Evolutionary conservation across 768 basidiomycete genomes (phyloP).

Genomic region (Trametopsis cervina): DNA sequence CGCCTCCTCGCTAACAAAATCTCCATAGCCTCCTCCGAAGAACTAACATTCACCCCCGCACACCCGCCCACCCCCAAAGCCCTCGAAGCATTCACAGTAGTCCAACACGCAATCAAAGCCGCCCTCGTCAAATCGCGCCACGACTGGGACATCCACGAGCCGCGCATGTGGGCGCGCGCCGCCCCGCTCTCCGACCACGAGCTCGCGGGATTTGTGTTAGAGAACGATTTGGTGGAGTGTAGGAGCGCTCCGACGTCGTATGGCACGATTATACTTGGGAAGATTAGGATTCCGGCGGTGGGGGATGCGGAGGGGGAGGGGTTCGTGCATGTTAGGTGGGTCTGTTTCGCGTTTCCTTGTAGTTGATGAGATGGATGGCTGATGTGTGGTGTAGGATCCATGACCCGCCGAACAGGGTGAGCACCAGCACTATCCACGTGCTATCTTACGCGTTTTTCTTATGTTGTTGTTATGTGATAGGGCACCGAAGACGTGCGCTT

Average conservation of each 20-base stretch:
- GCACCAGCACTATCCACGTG: slow-evolving; percentile 15
- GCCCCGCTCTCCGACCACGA: slow-evolving; percentile 41
- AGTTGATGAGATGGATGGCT: neutral
- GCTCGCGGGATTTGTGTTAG: slow-evolving; percentile 44
- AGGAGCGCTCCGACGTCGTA: slow-evolving; percentile 56
- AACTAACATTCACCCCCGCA: slow-evolving; percentile 47
- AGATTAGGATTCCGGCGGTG: slow-evolving; percentile 65
- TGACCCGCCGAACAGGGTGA: slow-evolving; percentile 65
- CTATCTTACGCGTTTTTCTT: slow-evolving; percentile 3
- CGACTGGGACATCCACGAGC: slow-evolving; percentile 69
- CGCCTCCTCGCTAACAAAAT: neutral
- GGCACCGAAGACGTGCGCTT: slow-evolving; percentile 60
- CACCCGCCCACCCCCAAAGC: slow-evolving; percentile 57
- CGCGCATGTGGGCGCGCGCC: slow-evolving; percentile 64
- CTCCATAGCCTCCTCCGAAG: slow-evolving; percentile 46
- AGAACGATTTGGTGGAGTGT: slow-evolving; percentile 35
- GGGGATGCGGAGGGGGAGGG: slow-evolving; percentile 57
- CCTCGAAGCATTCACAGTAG: slow-evolving; percentile 54
- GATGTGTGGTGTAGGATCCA: slow-evolving; percentile 45
- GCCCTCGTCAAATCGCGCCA: slow-evolving; percentile 61
- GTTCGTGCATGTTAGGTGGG: slow-evolving; percentile 63
- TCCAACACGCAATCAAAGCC: slow-evolving; percentile 51
- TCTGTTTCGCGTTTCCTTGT: neutral
- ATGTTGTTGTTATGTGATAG: slow-evolving; percentile 27
- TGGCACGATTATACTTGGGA: slow-evolving; percentile 69